Evolutionary conservation across 177 flowering plant genomes (phyloP), one percentile per base, ranked within the genome.

Genomic region (Tripterygium wilfordii): DNA sequence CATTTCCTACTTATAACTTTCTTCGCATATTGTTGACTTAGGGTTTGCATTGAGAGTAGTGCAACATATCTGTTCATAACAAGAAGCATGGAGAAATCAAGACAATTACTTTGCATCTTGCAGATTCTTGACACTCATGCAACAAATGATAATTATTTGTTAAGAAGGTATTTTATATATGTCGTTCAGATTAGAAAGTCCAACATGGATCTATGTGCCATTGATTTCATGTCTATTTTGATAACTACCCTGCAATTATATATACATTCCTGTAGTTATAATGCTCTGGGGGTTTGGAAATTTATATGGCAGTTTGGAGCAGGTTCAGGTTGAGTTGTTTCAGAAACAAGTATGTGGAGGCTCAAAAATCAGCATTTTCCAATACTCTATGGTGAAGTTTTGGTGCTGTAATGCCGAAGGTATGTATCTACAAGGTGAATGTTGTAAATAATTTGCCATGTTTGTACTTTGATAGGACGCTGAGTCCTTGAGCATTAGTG

Each of bases 291-390:
- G 45, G 54, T 62, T 45, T 68, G 62, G 64, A 55, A 61, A 60
- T 52, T 59, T 59, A 59, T 58, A 68, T 73, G 63, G 79, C 95
- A 86, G 95, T 71, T 72, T 79, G 78, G 95, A 86, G 79, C 82
- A 67, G 60, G 71, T 69, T 64, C 95, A 86, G 62, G 66, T 79
- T 27, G 68, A 70, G 31, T 65, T 69, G 36, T 77, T 86, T 58
- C 75, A 65, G 43, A 62, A 62, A 45, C 66, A 70, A 45, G 60
- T 86, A 20, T 72, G 68, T 56, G 74, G 77, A 45, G 81, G 83
- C 58, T 62, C 55, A 48, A 74, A 68, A 42, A 31, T 67, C 44
- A 67, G 70, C 78, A 75, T 86, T 36, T 70, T 63, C 52, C 80
- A 75, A 29, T 86, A 79, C 45, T 70, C 77, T 4, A 70, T 86